Base-by-base conservation (phyloP, 2,329 filamentous ascomycete species). In the Akanthomyces muscarius region DNA sequence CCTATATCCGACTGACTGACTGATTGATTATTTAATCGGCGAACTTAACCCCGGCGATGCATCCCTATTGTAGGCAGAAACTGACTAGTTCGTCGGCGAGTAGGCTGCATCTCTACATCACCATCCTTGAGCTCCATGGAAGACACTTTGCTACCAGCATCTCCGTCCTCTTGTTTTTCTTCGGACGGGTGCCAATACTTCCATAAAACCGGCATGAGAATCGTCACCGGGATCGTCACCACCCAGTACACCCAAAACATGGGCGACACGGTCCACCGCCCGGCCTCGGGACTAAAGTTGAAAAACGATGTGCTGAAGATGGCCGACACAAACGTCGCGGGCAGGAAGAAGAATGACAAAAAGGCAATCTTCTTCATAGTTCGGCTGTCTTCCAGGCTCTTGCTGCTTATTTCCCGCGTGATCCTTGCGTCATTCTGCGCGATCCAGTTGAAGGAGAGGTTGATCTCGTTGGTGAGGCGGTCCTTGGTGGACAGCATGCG, bases 391-490 rank as follows among this genome's bases (percentile, higher is more conserved):
- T 64, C 64, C n/a, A 76, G 74, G 0, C 78, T 73, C 0, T 76
- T 75, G 11, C 69, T 70, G 0, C 75, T 75, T 10, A 82, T 78
- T 10, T 74, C 58, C 2, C 81, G 71, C 0, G 77, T 75, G 0
- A 73, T 67, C 0, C 67, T 64, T 0, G 78, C 70, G 54, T 81
- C 77, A 42, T 76, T 69, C 64, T 81, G 77, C 0, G 78, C 74
- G 0, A 80, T 76, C 0, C 67, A 73, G 65, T 82, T 78, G 69
- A 79, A 83, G 0, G 76, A 68, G 65, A 88, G 74, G 63, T 86
- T 72, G 72, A 88, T 77, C 79, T 87, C 71, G 74, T 87, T 71
- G 71, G 81, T 56, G 69, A 88, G 73, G 63, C 86, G 66, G 16
- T 77, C 71, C 14, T 75, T 73, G 67, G 77, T 80, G 0, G 78